Evolutionary conservation across 805 yeast genomes (phyloP).

Genomic region (Schwanniomyces polymorphus): DNA sequence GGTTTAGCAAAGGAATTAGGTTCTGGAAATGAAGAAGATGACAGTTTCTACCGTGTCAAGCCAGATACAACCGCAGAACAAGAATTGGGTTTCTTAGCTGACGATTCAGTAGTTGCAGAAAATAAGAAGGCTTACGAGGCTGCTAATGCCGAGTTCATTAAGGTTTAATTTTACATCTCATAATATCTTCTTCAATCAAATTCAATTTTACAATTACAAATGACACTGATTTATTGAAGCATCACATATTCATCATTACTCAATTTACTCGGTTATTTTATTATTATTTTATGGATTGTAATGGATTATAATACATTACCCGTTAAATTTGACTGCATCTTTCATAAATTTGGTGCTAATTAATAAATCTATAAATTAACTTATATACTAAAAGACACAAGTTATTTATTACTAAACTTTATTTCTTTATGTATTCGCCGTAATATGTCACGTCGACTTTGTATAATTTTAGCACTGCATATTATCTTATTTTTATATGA

Average conservation of each 20-base stretch:
- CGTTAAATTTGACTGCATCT: neutral
- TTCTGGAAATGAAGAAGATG: constrained; percentile 50
- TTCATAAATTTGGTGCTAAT: neutral
- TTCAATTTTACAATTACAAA: neutral
- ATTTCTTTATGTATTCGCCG: neutral
- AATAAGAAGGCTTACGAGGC: constrained; percentile 31
- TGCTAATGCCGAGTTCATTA: constrained; percentile 39
- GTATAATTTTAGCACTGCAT: neutral
- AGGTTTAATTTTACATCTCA: constrained; percentile 13
- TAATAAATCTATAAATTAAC: neutral
- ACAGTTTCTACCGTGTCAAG: constrained; percentile 40
- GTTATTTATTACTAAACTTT: neutral
- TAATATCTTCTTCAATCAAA: neutral
- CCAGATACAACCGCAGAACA: constrained; percentile 39
- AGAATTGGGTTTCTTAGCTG: constrained; percentile 35
- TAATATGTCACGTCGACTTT: neutral
- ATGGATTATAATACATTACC: neutral
- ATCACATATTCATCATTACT: neutral
- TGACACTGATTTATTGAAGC: neutral
- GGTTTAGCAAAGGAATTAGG: constrained; percentile 79
- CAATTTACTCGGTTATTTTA: neutral
- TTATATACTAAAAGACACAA: neutral
- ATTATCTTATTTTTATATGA: neutral
- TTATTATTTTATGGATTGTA: neutral
- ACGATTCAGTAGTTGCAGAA: constrained; percentile 25